phyloP scores from a whole-genome alignment of 306 rosid genomes.

The Biancaea sappan region DNA sequence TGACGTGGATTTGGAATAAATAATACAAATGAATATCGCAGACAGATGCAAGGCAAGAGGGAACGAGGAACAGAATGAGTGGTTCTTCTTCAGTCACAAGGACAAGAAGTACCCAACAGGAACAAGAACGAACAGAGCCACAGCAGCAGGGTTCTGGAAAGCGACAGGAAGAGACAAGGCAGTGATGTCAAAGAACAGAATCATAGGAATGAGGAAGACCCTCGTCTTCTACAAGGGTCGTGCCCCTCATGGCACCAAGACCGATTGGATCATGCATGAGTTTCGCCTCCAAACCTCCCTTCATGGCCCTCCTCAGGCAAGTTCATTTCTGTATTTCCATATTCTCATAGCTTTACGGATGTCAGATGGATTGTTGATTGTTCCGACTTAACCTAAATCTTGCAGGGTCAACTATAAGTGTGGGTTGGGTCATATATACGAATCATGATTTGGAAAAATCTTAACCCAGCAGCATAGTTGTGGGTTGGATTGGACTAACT shows the following conservation, averaged over 20 bases:
- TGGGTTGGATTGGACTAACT: too few relatives aligned
- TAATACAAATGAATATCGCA: slow-evolving; percentile 31
- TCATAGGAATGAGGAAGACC: slow-evolving; percentile 93
- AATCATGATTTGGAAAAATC: too few relatives aligned
- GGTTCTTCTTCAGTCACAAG: slow-evolving; percentile 94
- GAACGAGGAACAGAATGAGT: slow-evolving; percentile 78
- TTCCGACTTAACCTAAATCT: too few relatives aligned
- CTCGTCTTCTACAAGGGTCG: slow-evolving; percentile 91
- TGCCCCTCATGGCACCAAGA: slow-evolving; percentile 86
- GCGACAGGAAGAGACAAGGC: slow-evolving; percentile 97
- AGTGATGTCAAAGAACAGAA: slow-evolving; percentile 66
- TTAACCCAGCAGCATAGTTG: too few relatives aligned
- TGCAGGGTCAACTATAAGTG: too few relatives aligned
- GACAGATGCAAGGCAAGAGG: slow-evolving; percentile 78
- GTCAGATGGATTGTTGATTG: too few relatives aligned
- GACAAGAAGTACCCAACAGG: slow-evolving; percentile 95
- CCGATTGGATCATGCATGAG: slow-evolving; percentile 97
- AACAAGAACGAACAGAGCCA: slow-evolving; percentile 84
- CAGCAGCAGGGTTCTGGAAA: slow-evolving; percentile 93
- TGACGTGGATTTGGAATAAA: neutral
- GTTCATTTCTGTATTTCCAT: too few relatives aligned
- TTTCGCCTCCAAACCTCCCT: slow-evolving; percentile 85
- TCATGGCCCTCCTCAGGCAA: slow-evolving; percentile 75
- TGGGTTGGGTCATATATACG: too few relatives aligned
- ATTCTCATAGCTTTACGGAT: too few relatives aligned